Base-by-base conservation (phyloP, 2,329 filamentous ascomycete genomes). In the Aspergillus neoniger region DNA sequence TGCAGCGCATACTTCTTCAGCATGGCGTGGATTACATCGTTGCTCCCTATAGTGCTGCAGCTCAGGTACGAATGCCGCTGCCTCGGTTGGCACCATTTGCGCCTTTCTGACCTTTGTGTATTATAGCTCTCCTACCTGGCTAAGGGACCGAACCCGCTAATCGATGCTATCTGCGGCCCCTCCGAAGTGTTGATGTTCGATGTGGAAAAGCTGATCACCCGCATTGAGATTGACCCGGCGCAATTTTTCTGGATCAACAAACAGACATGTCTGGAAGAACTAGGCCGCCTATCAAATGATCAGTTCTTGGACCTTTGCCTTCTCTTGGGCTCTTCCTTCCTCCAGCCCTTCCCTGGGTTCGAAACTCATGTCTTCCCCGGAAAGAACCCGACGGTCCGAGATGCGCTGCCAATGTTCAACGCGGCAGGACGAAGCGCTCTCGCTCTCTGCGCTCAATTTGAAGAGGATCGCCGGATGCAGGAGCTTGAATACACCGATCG, bases 131-230 rank as follows among this genome's bases (percentile, higher is more conserved):
- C 91, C 49, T 92, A 94, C 72, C 86, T 96, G 60, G 87, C 91
- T 64, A 85, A 86, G 73, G 83, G 90, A 61, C 85, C 85, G 10
- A 85, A 86, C 53, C 87, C 90, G 69, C 86, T 87, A 30, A 77
- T 86, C 62, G 89, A 91, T 59, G 91, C 88, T 15, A 83, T 96
- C 69, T 92, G 91, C 82, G 93, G 92, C 32, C 88, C 92, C 1
- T 89, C 92, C 53, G 92, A 96, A 75, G 82, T 93, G 44, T 86
- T 98, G 55, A 83, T 96, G 38, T 97, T 96, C 72, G 90, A 92
- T 36, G 87, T 95, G 69, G 86, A 90, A 64, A 90, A 92, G 73
- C 80, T 89, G 60, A 85, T 97, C 62, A 91, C 79, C 36, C 70
- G 74, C 30, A 74, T 82, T 58, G 77, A 81, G 28, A 72, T 73